Percentiles rank a stretch among this genome's conserved stretches.
Conservation (phyloP, 106 monocot genomes). For the Narthecium ossifragum region DNA sequence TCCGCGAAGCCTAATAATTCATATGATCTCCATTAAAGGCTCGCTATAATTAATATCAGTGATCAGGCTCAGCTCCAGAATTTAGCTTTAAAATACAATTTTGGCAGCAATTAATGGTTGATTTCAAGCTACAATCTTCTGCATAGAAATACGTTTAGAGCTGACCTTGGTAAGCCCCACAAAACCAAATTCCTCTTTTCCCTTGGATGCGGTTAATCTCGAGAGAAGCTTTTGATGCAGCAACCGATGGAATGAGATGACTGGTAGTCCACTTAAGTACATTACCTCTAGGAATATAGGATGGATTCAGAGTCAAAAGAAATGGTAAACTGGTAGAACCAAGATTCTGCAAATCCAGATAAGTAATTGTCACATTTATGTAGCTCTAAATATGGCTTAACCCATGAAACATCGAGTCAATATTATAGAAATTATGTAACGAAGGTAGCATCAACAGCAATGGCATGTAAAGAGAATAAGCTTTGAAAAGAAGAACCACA, state of each 20-base stretch:
- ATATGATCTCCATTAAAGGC: too few relatives aligned
- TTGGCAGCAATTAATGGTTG: not conserved
- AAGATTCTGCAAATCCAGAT: constrained; percentile 52
- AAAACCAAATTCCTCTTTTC: constrained; percentile 84
- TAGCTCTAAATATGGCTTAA: not conserved
- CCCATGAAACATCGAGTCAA: too few relatives aligned
- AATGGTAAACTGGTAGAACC: constrained; percentile 33
- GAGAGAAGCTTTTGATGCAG: constrained; percentile 79
- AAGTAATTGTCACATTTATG: not conserved
- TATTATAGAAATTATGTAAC: too few relatives aligned
- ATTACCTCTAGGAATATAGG: constrained; percentile 37
- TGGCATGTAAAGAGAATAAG: too few relatives aligned
- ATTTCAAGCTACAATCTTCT: not conserved
- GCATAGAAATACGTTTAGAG: not conserved
- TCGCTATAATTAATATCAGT: too few relatives aligned
- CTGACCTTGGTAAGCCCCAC: constrained; percentile 88
- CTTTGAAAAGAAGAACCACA: not conserved
- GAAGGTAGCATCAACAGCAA: too few relatives aligned
- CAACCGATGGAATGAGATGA: constrained; percentile 84
- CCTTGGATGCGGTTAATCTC: constrained; percentile 78
- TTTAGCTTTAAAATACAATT: not conserved
- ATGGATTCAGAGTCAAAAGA: constrained; percentile 84
- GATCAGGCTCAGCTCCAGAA: too few relatives aligned
- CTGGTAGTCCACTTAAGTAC: constrained; percentile 75
- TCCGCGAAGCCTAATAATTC: too few relatives aligned